Percentiles rank a stretch among this genome's conserved stretches.
These are phyloP conservation scores for Westerdykella aurantiaca DNA, from an alignment of 2,329 filamentous ascomycete genomes.

Conservation along the genomic window DNA sequence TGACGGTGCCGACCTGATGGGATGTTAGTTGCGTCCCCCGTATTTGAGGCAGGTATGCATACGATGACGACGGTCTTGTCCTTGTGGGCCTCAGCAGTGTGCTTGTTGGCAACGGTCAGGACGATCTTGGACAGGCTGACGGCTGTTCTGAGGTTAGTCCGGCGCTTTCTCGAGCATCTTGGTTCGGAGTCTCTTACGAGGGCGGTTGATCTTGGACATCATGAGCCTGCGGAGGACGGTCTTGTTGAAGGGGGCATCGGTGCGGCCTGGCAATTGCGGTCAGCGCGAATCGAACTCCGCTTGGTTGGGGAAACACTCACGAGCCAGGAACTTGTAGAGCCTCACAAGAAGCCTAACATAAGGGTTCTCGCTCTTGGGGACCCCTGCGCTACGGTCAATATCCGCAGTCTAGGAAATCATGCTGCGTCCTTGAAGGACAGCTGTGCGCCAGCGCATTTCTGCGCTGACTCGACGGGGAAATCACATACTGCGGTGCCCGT, in stretches of 20 bases:
- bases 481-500: conserved; percentile 60
- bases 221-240: conserved; percentile 94
- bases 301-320: conserved; percentile 53
- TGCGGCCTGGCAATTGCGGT: conserved; percentile 62
- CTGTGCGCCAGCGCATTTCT: conserved; percentile 34
- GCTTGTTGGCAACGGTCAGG: conserved; percentile 49
- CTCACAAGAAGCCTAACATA: conserved; percentile 97
- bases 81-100: conserved; percentile 51
- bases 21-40: conserved; percentile 10
- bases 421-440: conserved; percentile 36
- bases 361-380: conserved; percentile 88
- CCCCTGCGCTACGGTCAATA: conserved; percentile 36
- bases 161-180: not conserved
- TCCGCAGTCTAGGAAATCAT: conserved; percentile 30
- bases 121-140: conserved; percentile 92
- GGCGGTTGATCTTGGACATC: conserved; percentile 96
- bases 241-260: conserved; percentile 98
- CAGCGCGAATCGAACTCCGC: conserved; percentile 17
- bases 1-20: conserved; percentile 70
- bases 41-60: conserved; percentile 7
- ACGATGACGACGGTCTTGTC: conserved; percentile 83
- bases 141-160: conserved; percentile 38
- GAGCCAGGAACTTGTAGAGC: conserved; percentile 94
- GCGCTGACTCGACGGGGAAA: conserved; percentile 36
- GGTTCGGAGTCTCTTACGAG: conserved; percentile 25